A percentile compares a stretch with the other conserved stretches of the same genome.
These are phyloP conservation scores for Halteria grandinella DNA, from an alignment of 73 alveolate species.

Conservation along the genomic window DNA sequence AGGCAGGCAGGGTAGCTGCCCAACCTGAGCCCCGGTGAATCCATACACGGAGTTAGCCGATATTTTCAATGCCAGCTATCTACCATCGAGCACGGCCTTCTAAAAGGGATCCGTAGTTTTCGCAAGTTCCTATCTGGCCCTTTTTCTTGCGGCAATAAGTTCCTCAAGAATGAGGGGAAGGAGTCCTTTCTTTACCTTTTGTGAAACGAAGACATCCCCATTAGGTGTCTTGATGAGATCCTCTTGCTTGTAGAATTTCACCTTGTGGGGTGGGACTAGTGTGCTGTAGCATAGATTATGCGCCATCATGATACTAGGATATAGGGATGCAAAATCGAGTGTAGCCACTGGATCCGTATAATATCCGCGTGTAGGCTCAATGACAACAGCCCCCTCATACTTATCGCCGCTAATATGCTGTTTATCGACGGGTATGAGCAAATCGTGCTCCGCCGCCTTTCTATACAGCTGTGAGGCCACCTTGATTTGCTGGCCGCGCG, in stretches of 20 bases:
- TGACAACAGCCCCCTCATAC: slow-evolving; percentile 99
- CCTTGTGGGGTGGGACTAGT: slow-evolving; percentile 64
- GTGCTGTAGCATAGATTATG: slow-evolving; percentile 99
- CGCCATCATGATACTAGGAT: slow-evolving; percentile 99
- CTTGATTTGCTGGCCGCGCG: slow-evolving; percentile 88
- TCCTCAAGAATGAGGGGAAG: slow-evolving; percentile 98
- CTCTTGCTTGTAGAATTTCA: slow-evolving; percentile 59
- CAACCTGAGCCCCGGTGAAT: slow-evolving; percentile 97
- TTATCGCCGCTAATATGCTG: slow-evolving; percentile 80
- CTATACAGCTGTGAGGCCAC: slow-evolving; percentile 82
- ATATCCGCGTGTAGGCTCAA: slow-evolving; percentile 95
- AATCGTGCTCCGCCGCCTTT: slow-evolving; percentile 75
- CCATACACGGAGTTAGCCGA: slow-evolving; percentile 89
- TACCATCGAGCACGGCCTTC: slow-evolving; percentile 80
- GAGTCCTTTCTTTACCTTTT: slow-evolving; percentile 93
- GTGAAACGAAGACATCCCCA: slow-evolving; percentile 95
- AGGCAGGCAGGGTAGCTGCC: slow-evolving; percentile 96
- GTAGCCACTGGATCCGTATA: slow-evolving; percentile 99
- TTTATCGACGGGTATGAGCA: slow-evolving; percentile 80
- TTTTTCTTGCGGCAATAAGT: slow-evolving; percentile 98
- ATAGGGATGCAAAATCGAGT: slow-evolving; percentile 99
- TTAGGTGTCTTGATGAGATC: slow-evolving; percentile 93
- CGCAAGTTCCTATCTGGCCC: slow-evolving; percentile 91
- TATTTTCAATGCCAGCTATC: slow-evolving; percentile 85
- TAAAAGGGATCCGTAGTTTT: slow-evolving; percentile 82